A percentile compares a stretch with the other conserved stretches of the same genome.
Evolutionary conservation across 768 basidiomycete species (phyloP).

Genomic region (Lentinula edodes): DNA sequence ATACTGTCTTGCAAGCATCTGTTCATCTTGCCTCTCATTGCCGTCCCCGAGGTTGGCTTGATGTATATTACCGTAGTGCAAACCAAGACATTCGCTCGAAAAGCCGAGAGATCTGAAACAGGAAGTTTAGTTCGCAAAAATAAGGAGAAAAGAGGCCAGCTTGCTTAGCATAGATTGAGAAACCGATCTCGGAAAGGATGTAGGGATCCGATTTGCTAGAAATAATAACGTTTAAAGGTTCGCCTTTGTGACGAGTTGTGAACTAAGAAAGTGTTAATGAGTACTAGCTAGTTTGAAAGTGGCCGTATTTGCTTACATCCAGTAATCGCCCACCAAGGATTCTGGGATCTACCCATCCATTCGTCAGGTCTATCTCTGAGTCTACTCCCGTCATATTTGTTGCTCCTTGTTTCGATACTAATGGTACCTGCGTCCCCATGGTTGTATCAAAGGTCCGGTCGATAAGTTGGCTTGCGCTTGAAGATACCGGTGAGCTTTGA

Average conservation of each 20-base stretch:
- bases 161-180: conserved; percentile 66
- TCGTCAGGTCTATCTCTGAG: background rate
- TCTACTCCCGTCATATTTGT: background rate
- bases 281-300: background rate
- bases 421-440: background rate
- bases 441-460: background rate
- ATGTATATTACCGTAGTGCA: conserved; percentile 73
- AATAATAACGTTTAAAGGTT: conserved; percentile 82
- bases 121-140: background rate
- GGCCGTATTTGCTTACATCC: conserved; percentile 46
- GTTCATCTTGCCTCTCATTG: conserved; percentile 60
- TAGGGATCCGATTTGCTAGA: conserved; percentile 75
- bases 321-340: conserved; percentile 66
- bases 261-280: conserved; percentile 35
- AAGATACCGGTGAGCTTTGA: background rate
- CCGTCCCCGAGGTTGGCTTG: conserved; percentile 83
- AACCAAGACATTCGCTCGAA: conserved; percentile 74
- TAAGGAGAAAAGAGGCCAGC: conserved; percentile 4
- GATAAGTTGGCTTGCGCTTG: background rate
- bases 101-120: conserved; percentile 67
- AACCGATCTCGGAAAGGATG: conserved; percentile 69
- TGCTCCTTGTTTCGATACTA: too few species aligned
- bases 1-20: conserved; percentile 70
- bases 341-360: conserved; percentile 51
- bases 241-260: conserved; percentile 60